These are phyloP conservation scores for Melampsora americana DNA, from an alignment of 1,284 basidiomycete genomes.

Conservation along the genomic window DNA sequence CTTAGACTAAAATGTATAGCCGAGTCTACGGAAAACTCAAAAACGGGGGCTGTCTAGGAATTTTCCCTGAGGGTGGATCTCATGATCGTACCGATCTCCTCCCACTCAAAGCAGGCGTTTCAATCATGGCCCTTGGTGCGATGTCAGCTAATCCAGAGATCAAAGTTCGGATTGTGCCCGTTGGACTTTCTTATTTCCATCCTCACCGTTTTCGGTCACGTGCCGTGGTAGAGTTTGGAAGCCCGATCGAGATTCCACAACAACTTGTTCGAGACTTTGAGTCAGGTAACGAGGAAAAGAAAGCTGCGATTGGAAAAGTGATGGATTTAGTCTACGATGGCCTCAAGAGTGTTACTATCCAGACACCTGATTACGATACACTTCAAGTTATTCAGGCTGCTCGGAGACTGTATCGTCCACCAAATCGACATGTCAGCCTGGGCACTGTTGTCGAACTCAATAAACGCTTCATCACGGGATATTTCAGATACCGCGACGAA, in stretches of 20 bases:
- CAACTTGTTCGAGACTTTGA: slow-evolving; percentile 87
- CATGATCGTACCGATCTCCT: slow-evolving; percentile 93
- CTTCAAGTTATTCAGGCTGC: slow-evolving; percentile 93
- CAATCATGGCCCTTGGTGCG: slow-evolving; percentile 94
- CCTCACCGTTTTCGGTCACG: slow-evolving; percentile 89
- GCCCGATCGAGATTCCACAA: slow-evolving; percentile 78
- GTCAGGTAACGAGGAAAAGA: slow-evolving; percentile 79
- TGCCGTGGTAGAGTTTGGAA: slow-evolving; percentile 94
- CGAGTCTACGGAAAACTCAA: slow-evolving; percentile 85
- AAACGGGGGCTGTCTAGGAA: slow-evolving; percentile 83
- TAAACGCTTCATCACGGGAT: slow-evolving; percentile 89
- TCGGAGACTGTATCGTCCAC: slow-evolving; percentile 87
- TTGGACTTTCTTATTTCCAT: slow-evolving; percentile 93
- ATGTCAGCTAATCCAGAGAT: slow-evolving; percentile 85
- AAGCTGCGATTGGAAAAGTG: slow-evolving; percentile 83
- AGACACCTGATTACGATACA: slow-evolving; percentile 96
- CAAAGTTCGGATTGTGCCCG: slow-evolving; percentile 86
- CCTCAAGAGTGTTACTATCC: slow-evolving; percentile 93
- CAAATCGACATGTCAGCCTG: slow-evolving; percentile 87
- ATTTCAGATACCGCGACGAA: slow-evolving; percentile 88
- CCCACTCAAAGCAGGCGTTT: slow-evolving; percentile 91
- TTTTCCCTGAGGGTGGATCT: slow-evolving; percentile 96
- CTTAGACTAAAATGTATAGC: slow-evolving; percentile 92
- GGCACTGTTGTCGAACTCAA: slow-evolving; percentile 97
- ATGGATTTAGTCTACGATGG: slow-evolving; percentile 90